phyloP scores from a whole-genome alignment of 148 eudicot genomes.

The Polygonum aviculare region DNA sequence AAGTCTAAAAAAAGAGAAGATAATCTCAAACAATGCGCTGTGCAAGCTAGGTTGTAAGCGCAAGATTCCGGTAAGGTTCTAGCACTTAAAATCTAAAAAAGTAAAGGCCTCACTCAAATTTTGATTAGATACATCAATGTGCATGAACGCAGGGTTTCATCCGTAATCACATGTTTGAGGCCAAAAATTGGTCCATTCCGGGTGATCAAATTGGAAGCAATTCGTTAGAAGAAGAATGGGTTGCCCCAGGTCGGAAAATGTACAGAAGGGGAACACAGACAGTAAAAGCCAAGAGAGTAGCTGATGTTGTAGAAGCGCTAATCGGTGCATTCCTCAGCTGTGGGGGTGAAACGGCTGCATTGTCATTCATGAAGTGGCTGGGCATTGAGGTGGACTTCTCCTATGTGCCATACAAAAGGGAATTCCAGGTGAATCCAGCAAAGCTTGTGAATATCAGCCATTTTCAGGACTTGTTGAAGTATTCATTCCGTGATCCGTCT shows the following conservation, averaged over 20 bases:
- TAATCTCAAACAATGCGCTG: conserved; percentile 59
- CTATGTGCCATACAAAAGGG: conserved; percentile 27
- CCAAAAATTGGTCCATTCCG: conserved; percentile 65
- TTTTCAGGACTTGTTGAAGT: conserved; percentile 48
- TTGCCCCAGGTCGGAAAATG: conserved; percentile 28
- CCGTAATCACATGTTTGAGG: conserved; percentile 61
- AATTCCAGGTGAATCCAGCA: conserved; percentile 33
- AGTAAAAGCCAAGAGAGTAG: conserved; percentile 57
- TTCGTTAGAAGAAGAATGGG: conserved; percentile 31
- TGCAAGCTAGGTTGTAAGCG: conserved; percentile 73
- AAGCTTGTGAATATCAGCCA: conserved; percentile 32
- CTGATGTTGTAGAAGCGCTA: conserved; percentile 89
- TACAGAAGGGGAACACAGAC: conserved; percentile 34
- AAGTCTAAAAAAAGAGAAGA: conserved; percentile 43
- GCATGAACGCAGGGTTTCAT: conserved; percentile 62
- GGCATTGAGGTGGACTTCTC: conserved; percentile 62
- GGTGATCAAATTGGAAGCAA: conserved; percentile 35
- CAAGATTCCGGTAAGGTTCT: conserved; percentile 55
- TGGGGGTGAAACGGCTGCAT: conserved; percentile 63
- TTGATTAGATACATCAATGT: neutral
- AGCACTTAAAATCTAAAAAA: neutral
- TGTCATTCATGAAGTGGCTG: conserved; percentile 71
- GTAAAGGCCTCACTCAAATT: neutral
- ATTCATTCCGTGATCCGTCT: conserved; percentile 55
- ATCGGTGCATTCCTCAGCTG: conserved; percentile 74